Base-by-base conservation (phyloP, 2,329 filamentous ascomycete genomes). In the Apiospora koreana region DNA sequence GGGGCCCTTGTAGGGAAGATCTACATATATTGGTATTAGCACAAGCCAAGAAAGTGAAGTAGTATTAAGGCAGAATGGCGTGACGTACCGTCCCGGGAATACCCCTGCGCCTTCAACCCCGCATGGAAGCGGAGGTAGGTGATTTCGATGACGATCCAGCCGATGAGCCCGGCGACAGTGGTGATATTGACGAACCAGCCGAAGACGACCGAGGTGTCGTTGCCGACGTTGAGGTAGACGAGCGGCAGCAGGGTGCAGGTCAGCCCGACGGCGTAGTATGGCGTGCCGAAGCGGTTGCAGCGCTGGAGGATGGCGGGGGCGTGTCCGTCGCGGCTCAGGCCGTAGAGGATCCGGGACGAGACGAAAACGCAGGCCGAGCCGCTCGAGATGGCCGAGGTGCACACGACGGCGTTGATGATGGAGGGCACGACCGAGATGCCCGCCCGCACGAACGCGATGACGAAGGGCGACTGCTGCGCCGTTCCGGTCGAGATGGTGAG, bases 331-430 rank as follows among this genome's bases (percentile, higher is more conserved):
- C 86, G 79, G 0, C 86, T 85, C 31, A 90, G 81, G 38, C 87
- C 87, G 73, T 87, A 87, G 8, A 90, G 80, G 71, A 85, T 86
- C 65, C 88, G 84, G 54, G 86, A 88, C 35, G 86, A 86, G 71
- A 84, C 86, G 78, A 87, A 89, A 71, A 87, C 82, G 74, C 87
- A 87, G 65, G 84, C 86, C 78, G 89, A 88, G 2, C 87, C 87
- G 3, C 88, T 87, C 48, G 83, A 86, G 73, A 89, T 88, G 5
- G 86, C 85, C 9, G 86, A 85, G 1, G 84, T 86, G 50, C 89
- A 82, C 42, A 91, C 81, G 73, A 89, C 81, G 3, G 86, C 87
- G 76, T 90, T 90, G 77, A 89, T 86, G 46, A 91, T 84, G 74
- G 88, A 82, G 7, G 88, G 87, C 2, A 90, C 78, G 1, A 85